A percentile compares a stretch with the other conserved stretches of the same genome.
These are phyloP conservation scores for Hygrocybe punicea DNA, from an alignment of 768 basidiomycete genomes.

Conservation along the genomic window DNA sequence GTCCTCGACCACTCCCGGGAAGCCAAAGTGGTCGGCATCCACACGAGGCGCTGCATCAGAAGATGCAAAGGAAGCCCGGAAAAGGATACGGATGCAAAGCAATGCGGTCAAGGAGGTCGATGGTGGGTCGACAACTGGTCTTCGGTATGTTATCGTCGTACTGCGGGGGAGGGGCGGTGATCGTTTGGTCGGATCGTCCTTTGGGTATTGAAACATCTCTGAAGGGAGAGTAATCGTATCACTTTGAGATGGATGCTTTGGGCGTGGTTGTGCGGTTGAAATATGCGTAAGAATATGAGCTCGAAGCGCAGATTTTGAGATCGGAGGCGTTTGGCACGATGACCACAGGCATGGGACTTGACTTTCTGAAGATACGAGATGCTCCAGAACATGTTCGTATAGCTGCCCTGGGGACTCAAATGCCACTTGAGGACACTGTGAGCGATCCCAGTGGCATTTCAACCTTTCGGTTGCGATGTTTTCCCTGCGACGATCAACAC, in stretches of 20 bases:
- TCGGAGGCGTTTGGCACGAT: constrained; percentile 49
- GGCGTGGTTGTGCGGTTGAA: constrained; percentile 51
- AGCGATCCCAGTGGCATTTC: constrained; percentile 75
- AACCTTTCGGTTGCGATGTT: constrained; percentile 56
- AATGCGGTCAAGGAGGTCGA: constrained; percentile 76
- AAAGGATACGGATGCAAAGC: constrained; percentile 79
- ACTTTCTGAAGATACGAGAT: constrained; percentile 46
- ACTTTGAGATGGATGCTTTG: constrained; percentile 66
- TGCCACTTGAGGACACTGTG: constrained; percentile 47
- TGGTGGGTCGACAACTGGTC: constrained; percentile 61
- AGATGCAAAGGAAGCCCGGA: constrained; percentile 73
- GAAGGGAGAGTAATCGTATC: constrained; percentile 69
- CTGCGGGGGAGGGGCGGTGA: constrained; percentile 69
- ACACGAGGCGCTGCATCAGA: constrained; percentile 63
- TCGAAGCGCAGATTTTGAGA: constrained; percentile 52
- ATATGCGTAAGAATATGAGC: constrained; percentile 77
- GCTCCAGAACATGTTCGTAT: constrained; percentile 68
- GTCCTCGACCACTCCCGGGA: constrained; percentile 79
- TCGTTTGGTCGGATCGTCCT: constrained; percentile 60
- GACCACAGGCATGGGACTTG: constrained; percentile 69
- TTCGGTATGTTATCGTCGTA: constrained; percentile 55
- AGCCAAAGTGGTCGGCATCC: constrained; percentile 85
- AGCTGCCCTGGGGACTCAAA: constrained; percentile 58
- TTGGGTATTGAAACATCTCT: constrained; percentile 52
- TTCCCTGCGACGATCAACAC: constrained; percentile 70